Base-by-base conservation (phyloP, 192 early-diverging fungal genomes). In the Linnemannia schmuckeri region DNA sequence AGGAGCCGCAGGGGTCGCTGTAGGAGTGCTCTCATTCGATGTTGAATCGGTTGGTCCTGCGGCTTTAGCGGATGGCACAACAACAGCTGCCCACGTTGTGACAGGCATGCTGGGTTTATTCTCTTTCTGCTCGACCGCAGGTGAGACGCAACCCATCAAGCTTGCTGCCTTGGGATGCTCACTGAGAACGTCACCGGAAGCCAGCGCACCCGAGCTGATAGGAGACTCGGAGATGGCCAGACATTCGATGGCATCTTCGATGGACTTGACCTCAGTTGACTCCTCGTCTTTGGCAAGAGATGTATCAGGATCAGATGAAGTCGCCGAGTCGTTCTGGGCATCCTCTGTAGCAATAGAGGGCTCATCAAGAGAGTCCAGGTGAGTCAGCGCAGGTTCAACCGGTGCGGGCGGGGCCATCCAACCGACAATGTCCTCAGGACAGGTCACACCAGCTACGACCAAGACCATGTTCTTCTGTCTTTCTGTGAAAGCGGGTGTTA, bases 401-500 rank as follows among this genome's bases (percentile, higher is more conserved):
- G 79, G 78, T 13, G 42, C 78, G 15, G 52, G 71, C 22, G 85
- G 88, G 12, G 76, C 20, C 70, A 90, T 82, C 77, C 77, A 78
- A n/a, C 79, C 82, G 37, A 85, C 69, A 49, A 90, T 63, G 68
- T 90, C 89, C 13, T 79, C 86, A 17, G 89, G 89, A 74, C 86
- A 85, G 8, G 66, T 17, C 70, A 74, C 70, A 1, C 87, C 83
- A 6, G 89, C 75, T 22, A 87, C 85, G 46, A 89, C 87, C 15
- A 95, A 80, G 4, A 96, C 85, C 79, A 92, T 92, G 18, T 85
- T 55, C 79, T 96, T 96, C 82, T 96, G 96, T 72, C 91, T 89
- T 76, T 96, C 94, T 0, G 94, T 96, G 71, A 96, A 96, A 0
- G 92, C 90, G 4, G 95, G 93, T 0, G 93, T 94, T 69, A 93